A percentile compares a stretch with the other conserved stretches of the same genome.
Evolutionary conservation across 129 eudicot genomes (phyloP).

Genomic region (Logfia minima): DNA sequence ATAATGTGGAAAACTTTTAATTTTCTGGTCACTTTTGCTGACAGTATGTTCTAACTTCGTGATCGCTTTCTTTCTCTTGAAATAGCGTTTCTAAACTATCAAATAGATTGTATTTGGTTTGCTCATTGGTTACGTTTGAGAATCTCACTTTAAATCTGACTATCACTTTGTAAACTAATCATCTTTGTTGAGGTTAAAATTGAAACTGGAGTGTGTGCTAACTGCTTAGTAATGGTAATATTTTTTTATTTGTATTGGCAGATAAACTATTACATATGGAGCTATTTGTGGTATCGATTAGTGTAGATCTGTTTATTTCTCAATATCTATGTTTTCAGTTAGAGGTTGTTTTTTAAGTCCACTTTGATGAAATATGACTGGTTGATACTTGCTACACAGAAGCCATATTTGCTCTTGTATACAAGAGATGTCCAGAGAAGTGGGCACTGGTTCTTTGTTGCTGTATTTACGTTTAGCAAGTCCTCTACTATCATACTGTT

Average conservation of each 20-base stretch:
- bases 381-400: neutral
- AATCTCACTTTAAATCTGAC: neutral
- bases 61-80: neutral
- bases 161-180: neutral
- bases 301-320: neutral
- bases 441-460: neutral
- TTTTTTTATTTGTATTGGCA: neutral
- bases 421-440: neutral
- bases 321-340: neutral
- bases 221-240: neutral
- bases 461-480: neutral
- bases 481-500: neutral
- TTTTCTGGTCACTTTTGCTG: neutral
- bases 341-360: neutral
- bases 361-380: neutral
- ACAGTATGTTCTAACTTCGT: neutral
- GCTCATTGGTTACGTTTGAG: constrained; percentile 7
- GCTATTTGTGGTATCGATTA: neutral
- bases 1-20: neutral
- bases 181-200: neutral
- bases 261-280: neutral
- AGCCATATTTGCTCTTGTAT: constrained; percentile 9
- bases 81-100: neutral
- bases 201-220: neutral
- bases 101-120: neutral